Conservation (phyloP, 2,329 filamentous ascomycete species). For the Huntiella omanensis region DNA sequence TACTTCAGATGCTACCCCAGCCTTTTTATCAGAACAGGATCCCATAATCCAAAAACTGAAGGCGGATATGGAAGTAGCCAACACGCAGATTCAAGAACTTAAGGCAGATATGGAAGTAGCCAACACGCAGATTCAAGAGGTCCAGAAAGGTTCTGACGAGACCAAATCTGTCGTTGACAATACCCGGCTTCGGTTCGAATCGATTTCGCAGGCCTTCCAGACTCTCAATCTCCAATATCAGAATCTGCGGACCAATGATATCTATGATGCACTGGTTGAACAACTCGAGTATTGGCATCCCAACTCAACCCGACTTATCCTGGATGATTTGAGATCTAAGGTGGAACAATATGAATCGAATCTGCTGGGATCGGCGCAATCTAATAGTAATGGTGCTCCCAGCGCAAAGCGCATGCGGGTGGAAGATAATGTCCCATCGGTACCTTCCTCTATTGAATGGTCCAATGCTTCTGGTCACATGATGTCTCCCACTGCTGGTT, state of each 20-base stretch:
- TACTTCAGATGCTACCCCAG: no score
- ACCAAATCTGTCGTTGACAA: background rate
- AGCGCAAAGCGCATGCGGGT: no score
- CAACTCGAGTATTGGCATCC: slow-evolving; percentile 10
- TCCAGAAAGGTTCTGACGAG: slow-evolving; percentile 5
- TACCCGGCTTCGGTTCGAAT: slow-evolving; percentile 1
- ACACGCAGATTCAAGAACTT: no score
- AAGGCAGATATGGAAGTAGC: no score
- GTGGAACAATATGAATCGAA: background rate
- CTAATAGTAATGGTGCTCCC: no score
- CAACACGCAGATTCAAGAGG: no score
- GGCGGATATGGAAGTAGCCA: background rate
- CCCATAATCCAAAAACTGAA: background rate
- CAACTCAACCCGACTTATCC: slow-evolving; percentile 1
- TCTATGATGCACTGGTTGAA: slow-evolving; percentile 9
- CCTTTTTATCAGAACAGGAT: no score
- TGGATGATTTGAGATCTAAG: slow-evolving; percentile 2
- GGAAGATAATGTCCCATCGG: no score
- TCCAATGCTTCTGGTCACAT: no score
- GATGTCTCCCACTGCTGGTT: no score
- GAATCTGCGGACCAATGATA: slow-evolving; percentile 3
- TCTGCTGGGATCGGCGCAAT: no score
- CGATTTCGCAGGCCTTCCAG: background rate
- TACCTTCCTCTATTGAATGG: no score
- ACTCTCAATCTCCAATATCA: slow-evolving; percentile 5